Conservation (phyloP, 768 basidiomycete species). For the Russula brevipes region DNA sequence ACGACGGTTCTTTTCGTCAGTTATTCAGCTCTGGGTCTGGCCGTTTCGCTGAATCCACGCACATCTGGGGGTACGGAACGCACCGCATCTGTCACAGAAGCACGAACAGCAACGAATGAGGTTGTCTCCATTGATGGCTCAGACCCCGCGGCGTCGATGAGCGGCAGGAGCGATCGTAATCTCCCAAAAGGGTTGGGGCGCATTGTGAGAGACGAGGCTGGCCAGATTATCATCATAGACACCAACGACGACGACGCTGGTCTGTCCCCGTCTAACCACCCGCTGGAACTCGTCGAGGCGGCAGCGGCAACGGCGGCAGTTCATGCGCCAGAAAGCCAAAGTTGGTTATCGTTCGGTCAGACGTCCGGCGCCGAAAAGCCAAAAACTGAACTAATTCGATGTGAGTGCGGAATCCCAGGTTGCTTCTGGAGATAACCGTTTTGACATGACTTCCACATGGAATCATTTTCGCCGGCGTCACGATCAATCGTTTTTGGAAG, state of each 20-base stretch:
- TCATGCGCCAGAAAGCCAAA: constrained; percentile 6
- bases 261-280: neutral
- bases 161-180: neutral
- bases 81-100: constrained; percentile 21
- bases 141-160: neutral
- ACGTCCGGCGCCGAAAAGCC: constrained; percentile 5
- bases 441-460: constrained; percentile 18
- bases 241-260: constrained; percentile 14
- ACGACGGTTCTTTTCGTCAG: constrained; percentile 36
- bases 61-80: constrained; percentile 66
- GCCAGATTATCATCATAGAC: constrained; percentile 19
- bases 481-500: constrained; percentile 20
- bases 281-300: constrained; percentile 13
- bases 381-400: constrained; percentile 17
- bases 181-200: constrained; percentile 17
- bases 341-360: constrained; percentile 17
- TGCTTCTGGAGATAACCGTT: constrained; percentile 25
- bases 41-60: constrained; percentile 60
- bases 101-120: constrained; percentile 20
- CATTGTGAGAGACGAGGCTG: constrained; percentile 21
- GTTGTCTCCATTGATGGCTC: constrained; percentile 5
- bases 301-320: constrained; percentile 11
- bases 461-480: constrained; percentile 18
- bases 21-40: constrained; percentile 73
- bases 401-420: constrained; percentile 19